Base-by-base conservation (phyloP, 2,329 filamentous ascomycete species). In the Beauveria pseudobassiana region DNA sequence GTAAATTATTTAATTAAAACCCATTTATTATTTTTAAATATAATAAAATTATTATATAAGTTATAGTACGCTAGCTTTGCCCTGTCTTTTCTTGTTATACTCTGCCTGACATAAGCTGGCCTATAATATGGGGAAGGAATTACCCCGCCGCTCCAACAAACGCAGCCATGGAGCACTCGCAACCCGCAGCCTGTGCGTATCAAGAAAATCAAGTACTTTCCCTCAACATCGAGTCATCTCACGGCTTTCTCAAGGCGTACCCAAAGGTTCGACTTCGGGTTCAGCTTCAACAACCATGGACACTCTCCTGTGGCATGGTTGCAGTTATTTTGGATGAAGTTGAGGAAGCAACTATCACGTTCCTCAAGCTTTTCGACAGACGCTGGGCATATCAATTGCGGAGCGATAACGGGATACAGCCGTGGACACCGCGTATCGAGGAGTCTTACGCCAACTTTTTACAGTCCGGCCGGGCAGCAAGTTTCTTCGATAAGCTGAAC, bases 381-480 rank as follows among this genome's bases (percentile, higher is more conserved):
- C 54, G 42, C 7, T 57, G 42, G 43, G 54, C 43, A 46, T 18
- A 49, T 34, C 42, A 46, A 10, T 12, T 57, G 24, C 54, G 43
- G 10, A 24, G 28, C 20, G 26, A 57, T 22, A 22, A 46, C 40
- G 28, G 30, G 9, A 30, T 49, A 26, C 20, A 48, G 45, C 42
- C 28, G 24, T 59, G 56, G 45, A 59, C 56, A 46, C 9, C 45
- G 30, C 24, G 43, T 40, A 43, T 51, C 38, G 56, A 59, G 48
- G 56, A 38, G 34, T 40, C 56, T n/a, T 59, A 50, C 30, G 16
- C 7, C 45, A 51, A 43, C 28, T 59, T 59, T 59, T 20, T 59
- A 42, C 46, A 59, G 46, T 50, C 30, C 30, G 56, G 34, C n/a
- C 34, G 22, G 30, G 40, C 14, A 12, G 20, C 40, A 28, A 30